A percentile compares a stretch with the other conserved stretches of the same genome.
These are phyloP conservation scores for Trametes gibbosa DNA, from an alignment of 768 basidiomycete species.

Conservation along the genomic window DNA sequence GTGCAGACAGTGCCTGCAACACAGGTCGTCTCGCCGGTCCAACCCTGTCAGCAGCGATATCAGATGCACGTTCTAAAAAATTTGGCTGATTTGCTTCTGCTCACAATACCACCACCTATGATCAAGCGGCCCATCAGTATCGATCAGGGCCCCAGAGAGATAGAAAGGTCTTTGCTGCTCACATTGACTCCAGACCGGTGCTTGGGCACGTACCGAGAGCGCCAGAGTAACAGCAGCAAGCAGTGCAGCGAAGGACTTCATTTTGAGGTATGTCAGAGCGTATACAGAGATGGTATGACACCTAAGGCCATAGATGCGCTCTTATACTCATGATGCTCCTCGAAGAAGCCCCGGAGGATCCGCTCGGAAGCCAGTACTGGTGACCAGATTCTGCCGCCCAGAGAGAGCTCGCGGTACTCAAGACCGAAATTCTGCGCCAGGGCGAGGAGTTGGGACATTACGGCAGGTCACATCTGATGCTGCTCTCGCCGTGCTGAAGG, in stretches of 20 bases:
- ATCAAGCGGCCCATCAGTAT: not conserved
- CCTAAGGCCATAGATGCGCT: not conserved
- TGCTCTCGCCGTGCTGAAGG: not conserved
- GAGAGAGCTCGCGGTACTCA: not conserved
- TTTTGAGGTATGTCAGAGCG: not conserved
- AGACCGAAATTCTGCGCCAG: not conserved
- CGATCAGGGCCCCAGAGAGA: too few species aligned
- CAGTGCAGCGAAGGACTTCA: conserved; percentile 7
- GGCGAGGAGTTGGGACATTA: not conserved
- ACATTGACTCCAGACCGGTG: conserved; percentile 17
- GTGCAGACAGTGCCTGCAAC: conserved; percentile 29
- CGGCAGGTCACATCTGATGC: not conserved
- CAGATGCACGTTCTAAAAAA: not conserved
- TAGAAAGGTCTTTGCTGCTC: not conserved
- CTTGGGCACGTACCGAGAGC: conserved; percentile 14
- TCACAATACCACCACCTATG: conserved; percentile 13
- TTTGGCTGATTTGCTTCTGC: not conserved
- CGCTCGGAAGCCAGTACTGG: not conserved
- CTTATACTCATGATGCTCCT: too few species aligned
- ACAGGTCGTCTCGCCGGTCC: conserved; percentile 30
- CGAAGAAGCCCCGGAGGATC: too few species aligned
- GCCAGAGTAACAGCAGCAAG: conserved; percentile 11
- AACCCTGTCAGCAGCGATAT: conserved; percentile 12
- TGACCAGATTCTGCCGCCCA: not conserved
- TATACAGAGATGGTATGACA: too few species aligned